Base-by-base conservation (phyloP, 2,329 filamentous ascomycete genomes). In the Myriangium duriaei region DNA sequence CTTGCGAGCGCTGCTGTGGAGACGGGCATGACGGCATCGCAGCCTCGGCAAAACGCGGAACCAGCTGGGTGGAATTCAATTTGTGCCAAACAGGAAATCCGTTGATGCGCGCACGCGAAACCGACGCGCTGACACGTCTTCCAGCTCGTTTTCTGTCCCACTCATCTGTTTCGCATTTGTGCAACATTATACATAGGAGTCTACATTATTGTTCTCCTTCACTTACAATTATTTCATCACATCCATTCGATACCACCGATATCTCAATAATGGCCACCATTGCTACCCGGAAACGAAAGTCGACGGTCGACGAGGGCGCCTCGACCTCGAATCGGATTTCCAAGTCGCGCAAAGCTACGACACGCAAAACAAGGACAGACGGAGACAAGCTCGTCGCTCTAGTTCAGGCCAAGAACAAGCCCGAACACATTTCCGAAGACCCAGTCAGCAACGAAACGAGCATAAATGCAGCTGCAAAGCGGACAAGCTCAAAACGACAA, bases 71-170 rank as follows among this genome's bases (percentile, higher is more conserved):
- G 32, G n/a, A 36, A 33, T 26, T 21, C 36, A 32, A 38, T 38
- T 38, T 38, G 21, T 30, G 28, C 35, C 15, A 38, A 38, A 30
- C 26, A 28, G 28, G 35, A 39, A 30, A 33, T 32, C 17, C 29
- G 30, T 39, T 16, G 30, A 39, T 30, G 36, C 36, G 36, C 19
- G n/a, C 14, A n/a, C 21, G 21, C 21, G 21, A 26, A 26, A 26
- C 21, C 7, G 7, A 26, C 21, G 21, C 21, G 21, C 21, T n/a
- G 21, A 26, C 21, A 26, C 21, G 21, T 26, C 21, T n/a, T 26
- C 21, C 21, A n/a, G 7, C n/a, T n/a, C n/a, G n/a, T n/a, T n/a
- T n/a, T n/a, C n/a, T n/a, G n/a, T n/a, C n/a, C n/a, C n/a, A n/a
- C n/a, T n/a, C n/a, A n/a, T n/a, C n/a, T n/a, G n/a, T n/a, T n/a